Evolutionary conservation across 192 early-diverging fungal species (phyloP).

Genomic region (Entomortierella lignicola): DNA sequence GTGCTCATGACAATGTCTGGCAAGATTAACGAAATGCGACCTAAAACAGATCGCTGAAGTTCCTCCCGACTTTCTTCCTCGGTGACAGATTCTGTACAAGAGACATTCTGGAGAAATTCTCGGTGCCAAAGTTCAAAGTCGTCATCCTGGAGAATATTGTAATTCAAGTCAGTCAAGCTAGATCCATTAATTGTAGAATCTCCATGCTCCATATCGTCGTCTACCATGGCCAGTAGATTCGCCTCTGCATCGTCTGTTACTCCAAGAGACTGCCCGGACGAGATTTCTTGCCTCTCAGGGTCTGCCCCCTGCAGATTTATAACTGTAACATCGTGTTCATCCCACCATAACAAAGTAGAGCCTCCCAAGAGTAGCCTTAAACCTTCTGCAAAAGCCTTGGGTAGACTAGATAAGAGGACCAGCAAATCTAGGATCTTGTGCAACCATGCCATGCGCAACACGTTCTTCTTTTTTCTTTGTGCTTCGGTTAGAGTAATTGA

Average conservation of each 20-base stretch:
- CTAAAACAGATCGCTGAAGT: constrained; percentile 5
- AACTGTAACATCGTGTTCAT: constrained; percentile 24
- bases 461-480: constrained; percentile 18
- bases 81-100: background rate
- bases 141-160: constrained; percentile 39
- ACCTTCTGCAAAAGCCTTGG: constrained; percentile 23
- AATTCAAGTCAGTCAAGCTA: constrained; percentile 5
- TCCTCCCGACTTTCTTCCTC: background rate
- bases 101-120: constrained; percentile 34
- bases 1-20: constrained; percentile 31
- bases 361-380: constrained; percentile 39
- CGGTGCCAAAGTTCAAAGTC: constrained; percentile 41
- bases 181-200: background rate
- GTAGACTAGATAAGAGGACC: constrained; percentile 50
- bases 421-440: constrained; percentile 62
- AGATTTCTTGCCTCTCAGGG: background rate
- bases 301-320: background rate
- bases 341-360: constrained; percentile 42
- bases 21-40: constrained; percentile 21
- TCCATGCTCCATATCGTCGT: constrained; percentile 18
- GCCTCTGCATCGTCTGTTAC: constrained; percentile 20
- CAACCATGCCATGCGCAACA: constrained; percentile 52
- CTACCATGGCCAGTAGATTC: constrained; percentile 28
- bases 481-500: background rate
- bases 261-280: background rate